Conservation (phyloP, 768 basidiomycete genomes). For the Coprinopsis marcescibilis region DNA sequence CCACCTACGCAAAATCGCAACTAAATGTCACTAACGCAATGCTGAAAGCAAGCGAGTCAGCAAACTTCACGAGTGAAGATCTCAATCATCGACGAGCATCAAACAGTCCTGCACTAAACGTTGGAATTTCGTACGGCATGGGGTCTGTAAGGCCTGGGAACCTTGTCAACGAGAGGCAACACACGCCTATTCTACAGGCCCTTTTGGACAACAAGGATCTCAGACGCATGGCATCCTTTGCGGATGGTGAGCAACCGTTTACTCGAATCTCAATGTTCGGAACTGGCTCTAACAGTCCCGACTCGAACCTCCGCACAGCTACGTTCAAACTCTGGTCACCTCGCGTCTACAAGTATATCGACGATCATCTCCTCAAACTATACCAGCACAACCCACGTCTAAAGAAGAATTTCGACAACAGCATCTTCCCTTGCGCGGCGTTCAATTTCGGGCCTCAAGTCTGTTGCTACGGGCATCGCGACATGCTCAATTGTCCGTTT, state of each 20-base stretch:
- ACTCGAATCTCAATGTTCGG: not conserved
- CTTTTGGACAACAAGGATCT: not conserved
- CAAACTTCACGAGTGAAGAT: no score
- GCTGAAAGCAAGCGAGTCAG: no score
- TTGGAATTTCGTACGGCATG: not conserved
- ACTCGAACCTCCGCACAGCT: no score
- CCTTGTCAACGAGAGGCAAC: no score
- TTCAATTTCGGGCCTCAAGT: slow-evolving; percentile 4
- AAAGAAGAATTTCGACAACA: not conserved
- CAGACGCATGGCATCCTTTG: not conserved
- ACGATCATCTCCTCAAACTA: not conserved
- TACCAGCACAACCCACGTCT: not conserved
- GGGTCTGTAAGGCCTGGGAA: not conserved
- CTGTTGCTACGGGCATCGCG: slow-evolving; percentile 15
- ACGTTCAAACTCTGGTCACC: not conserved
- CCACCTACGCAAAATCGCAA: no score
- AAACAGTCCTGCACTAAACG: not conserved
- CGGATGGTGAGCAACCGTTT: not conserved
- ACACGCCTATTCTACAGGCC: not conserved
- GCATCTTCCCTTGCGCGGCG: not conserved
- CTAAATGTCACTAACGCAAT: no score
- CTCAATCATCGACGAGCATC: no score
- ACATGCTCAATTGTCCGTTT: slow-evolving; percentile 23
- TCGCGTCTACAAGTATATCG: not conserved
- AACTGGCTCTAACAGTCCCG: not conserved